Base-by-base conservation (phyloP, 1,284 basidiomycete genomes). In the Athelia sp. region DNA sequence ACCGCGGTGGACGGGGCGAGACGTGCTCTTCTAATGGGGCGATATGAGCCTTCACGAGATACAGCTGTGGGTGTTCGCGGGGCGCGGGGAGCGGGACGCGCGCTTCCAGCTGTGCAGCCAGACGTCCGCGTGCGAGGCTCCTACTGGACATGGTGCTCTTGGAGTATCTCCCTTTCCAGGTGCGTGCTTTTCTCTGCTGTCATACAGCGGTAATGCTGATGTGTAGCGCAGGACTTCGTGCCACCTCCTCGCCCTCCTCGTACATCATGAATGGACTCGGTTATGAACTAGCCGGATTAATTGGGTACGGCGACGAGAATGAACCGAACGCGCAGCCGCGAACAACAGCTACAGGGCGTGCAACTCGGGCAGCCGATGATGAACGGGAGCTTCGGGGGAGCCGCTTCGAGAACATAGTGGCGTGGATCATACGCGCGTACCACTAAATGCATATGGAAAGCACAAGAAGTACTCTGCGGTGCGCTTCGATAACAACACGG, bases 51-150 rank as follows among this genome's bases (percentile, higher is more conserved):
- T 74, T 56, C 71, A 69, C 57, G 72, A 72, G 52, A 48, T 71
- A 14, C 71, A 71, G 54, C 62, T 69, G 0, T 68, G 65, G 60
- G 66, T 68, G 1, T 79, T 77, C 62, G 62, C 74, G 13, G 1
- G 75, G n/a, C n/a, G 72, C 75, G 4, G 72, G 68, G 18, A 57
- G 62, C n/a, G 64, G 78, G 51, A 80, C 79, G 76, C 75, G 69
- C 53, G 66, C 69, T 1, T 76, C 75, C 60, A 68, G 58, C 50
- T 45, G 51, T 36, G 65, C 79, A 80, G 81, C 61, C 71, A 71
- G 26, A 75, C 73, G 3, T 69, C 70, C 13, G 67, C 74, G 2
- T 79, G 76, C 56, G 68, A 76, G 60, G 36, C 62, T 72, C 47
- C 54, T 72, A 14, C 62, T 79, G 52, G 80, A 78, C 60, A 64